Base-by-base conservation (phyloP, 305 asterid species). In the Nicotiana rustica region DNA sequence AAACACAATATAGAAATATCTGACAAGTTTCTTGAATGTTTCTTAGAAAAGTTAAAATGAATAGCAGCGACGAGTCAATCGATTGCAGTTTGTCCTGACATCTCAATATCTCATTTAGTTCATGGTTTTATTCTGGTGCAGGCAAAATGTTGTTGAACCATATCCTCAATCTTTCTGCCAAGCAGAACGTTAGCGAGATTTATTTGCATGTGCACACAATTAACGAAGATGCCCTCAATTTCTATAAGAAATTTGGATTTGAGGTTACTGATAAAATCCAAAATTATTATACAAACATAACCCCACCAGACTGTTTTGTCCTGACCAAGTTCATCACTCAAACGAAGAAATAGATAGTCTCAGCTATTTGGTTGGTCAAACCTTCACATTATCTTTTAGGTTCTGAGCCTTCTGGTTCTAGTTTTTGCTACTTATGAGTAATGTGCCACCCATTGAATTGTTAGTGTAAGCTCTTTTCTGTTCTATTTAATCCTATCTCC, bases 121-220 rank as follows among this genome's bases (percentile, higher is more conserved):
- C 80, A 14, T 60, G 10, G 29, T 75, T 61, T 75, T 52, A 73
- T 52, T 31, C 17, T 5, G 65, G 29, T 83, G 81, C 85, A 94
- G 97, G 98, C 81, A 83, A 97, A 4, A 92, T 84, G 88, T 86
- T 96, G 84, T 85, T 96, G 93, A 94, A 89, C 86, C 97, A 96
- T 69, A 97, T 92, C 83, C 89, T 93, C 61, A 97, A 94, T 83
- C 91, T 91, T 33, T 90, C 97, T 85, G 66, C 87, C 18, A 96
- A 92, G 91, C 94, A 96, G 91, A 92, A 89, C 84, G 90, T 94
- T 60, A 92, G 93, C 2, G 98, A 94, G 91, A 89, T 93, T 84
- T 96, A 94, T 93, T 86, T 96, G 91, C 99, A 96, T 12, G 98
- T 93, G 88, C 98, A 96, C 92, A 96, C 98, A 6, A 94, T 91